Evolutionary conservation across 352 stramenopile genomes (phyloP), one percentile per base, ranked within the genome.

Genomic region (Phytophthora citrophthora): DNA sequence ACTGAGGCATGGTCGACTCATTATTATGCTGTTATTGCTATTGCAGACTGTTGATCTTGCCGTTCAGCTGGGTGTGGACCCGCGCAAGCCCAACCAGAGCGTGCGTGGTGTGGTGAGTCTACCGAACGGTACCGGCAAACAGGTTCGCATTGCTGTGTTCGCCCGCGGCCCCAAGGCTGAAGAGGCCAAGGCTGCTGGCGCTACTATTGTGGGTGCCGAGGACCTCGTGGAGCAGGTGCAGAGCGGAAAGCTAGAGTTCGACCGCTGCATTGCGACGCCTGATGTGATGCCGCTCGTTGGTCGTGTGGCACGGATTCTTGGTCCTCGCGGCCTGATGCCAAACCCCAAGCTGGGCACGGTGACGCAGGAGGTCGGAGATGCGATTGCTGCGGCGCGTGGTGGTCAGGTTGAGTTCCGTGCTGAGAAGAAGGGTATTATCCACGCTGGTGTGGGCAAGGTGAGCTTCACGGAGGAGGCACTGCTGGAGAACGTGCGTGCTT

Each of bases 291-390:
- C 94, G 12, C 65, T 97, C 26, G 88, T 99, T n/a, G 90, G 90
- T 40, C 86, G 92, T 24, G 83, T 99, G 50, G 97, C 94, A 20
- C 81, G 96, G 54, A 81, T 99, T 32, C 86, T 99, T 24, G 97
- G 97, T 64, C 97, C 97, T 23, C 88, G 97, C 53, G 97, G 97
- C 24, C 68, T 99, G 12, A 99, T 99, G 96, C 97, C 97, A 36
- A 99, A 99, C 79, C 89, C 94, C 5, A 99, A 99, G 88, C 77
- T 98, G 13, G 96, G 96, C 23, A 99, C 96, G 8, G 92, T 99
- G 39, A 98, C 94, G 27, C 77, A 87, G 61, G 92, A 98, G 32
- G 89, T 98, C 16, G 81, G 76, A 40, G 80, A 89, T 27, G 91
- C 88, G 24, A 94, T 98, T 63, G 52, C 71, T 4, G 88, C 88